Conservation (phyloP, 345 rosid species). For the Linum trigynum region DNA sequence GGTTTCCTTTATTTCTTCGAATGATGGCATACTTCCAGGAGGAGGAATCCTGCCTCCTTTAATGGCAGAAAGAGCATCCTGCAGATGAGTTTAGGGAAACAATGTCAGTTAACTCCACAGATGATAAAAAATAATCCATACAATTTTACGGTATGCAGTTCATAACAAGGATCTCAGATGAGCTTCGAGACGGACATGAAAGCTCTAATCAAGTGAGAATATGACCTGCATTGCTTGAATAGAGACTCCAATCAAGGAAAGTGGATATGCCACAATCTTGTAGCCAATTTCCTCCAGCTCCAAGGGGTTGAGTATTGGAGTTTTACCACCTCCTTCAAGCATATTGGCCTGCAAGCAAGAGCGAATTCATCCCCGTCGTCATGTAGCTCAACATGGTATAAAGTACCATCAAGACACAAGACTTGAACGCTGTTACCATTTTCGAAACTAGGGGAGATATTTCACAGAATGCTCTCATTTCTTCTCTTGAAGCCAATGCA, state of each 20-base stretch:
- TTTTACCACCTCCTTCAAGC: slow-evolving; percentile 92
- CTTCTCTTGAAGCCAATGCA: slow-evolving; percentile 73
- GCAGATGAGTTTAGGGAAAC: slow-evolving; percentile 11
- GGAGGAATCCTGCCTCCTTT: slow-evolving; percentile 86
- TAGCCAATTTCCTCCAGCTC: slow-evolving; percentile 82
- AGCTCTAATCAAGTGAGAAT: background rate
- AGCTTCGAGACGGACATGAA: no score
- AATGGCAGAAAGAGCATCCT: slow-evolving; percentile 71
- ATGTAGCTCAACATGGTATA: background rate
- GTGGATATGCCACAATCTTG: slow-evolving; percentile 76
- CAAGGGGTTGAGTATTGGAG: slow-evolving; percentile 57
- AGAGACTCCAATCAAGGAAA: slow-evolving; percentile 77
- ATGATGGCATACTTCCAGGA: slow-evolving; percentile 86
- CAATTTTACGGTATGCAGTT: no score
- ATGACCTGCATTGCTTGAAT: slow-evolving; percentile 88
- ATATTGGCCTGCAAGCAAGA: slow-evolving; percentile 52
- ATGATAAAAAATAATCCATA: no score
- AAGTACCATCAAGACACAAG: background rate
- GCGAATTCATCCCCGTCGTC: slow-evolving; percentile 12
- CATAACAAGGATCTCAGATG: no score
- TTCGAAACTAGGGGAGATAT: slow-evolving; percentile 69
- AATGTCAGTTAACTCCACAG: background rate
- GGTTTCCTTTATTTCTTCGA: slow-evolving; percentile 64
- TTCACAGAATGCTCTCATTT: slow-evolving; percentile 83
- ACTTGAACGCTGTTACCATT: slow-evolving; percentile 37